Conservation (phyloP, 345 rosid species). For the Salix suchowensis region DNA sequence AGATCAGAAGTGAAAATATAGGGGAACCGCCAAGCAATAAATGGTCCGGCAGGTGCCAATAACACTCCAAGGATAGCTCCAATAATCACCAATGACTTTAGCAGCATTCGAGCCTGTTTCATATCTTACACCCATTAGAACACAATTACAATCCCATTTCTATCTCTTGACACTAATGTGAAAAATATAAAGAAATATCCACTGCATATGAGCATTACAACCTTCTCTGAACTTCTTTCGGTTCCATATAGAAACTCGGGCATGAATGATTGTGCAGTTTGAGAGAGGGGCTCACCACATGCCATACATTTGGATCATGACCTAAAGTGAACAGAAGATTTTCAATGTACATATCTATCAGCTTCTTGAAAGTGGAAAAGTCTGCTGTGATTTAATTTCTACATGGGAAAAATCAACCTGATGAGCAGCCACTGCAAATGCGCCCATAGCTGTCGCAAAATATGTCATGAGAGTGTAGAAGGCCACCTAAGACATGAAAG, state of each 20-base stretch:
- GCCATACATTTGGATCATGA: slow-evolving; percentile 70
- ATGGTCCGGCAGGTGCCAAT: slow-evolving; percentile 48
- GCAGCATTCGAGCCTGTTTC: slow-evolving; percentile 68
- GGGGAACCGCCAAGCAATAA: slow-evolving; percentile 67
- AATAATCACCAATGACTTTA: slow-evolving; percentile 65
- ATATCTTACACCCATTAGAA: background rate
- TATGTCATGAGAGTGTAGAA: slow-evolving; percentile 73
- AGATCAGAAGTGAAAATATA: slow-evolving; percentile 63
- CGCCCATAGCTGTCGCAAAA: slow-evolving; percentile 83
- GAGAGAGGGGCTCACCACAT: slow-evolving; percentile 88
- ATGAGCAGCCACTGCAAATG: slow-evolving; percentile 72
- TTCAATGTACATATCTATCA: too few relatives aligned
- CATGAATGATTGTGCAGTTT: slow-evolving; percentile 91
- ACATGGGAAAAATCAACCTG: slow-evolving; percentile 45
- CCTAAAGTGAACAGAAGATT: slow-evolving; percentile 26
- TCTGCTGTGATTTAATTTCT: background rate
- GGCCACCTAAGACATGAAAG: slow-evolving; percentile 48
- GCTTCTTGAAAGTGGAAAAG: background rate
- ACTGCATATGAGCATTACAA: background rate
- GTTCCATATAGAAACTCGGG: slow-evolving; percentile 75
- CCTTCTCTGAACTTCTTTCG: slow-evolving; percentile 57
- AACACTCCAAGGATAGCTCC: slow-evolving; percentile 61
- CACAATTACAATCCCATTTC: background rate
- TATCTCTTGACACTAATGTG: background rate
- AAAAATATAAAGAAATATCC: background rate